These are phyloP conservation scores for Novakomyces olei DNA, from an alignment of 805 yeast species.

Conservation along the genomic window DNA sequence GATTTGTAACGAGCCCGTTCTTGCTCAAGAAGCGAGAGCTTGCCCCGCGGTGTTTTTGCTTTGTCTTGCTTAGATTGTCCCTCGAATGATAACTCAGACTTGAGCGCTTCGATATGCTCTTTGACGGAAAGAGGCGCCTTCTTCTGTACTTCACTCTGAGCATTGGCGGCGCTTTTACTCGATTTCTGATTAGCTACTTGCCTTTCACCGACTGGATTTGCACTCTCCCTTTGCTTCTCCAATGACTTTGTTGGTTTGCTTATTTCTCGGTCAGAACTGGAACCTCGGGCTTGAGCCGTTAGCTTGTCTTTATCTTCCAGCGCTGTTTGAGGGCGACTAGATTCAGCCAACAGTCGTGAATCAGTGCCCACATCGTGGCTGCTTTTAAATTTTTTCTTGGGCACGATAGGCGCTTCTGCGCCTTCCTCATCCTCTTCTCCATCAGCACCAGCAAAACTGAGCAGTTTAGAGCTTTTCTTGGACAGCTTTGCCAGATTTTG, in stretches of 20 bases:
- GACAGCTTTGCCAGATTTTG: constrained; percentile 5
- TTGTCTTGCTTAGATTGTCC: too few species aligned
- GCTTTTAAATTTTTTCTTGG: constrained; percentile 10
- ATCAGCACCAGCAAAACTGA: constrained; percentile 22
- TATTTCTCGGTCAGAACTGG: too few species aligned
- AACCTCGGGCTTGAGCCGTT: too few species aligned
- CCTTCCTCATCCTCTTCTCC: constrained; percentile 16
- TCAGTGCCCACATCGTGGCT: constrained; percentile 10
- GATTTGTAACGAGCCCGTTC: constrained; percentile 11
- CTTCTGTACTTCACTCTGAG: too few species aligned
- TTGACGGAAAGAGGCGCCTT: too few species aligned
- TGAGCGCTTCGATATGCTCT: too few species aligned
- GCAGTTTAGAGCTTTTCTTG: constrained; percentile 17
- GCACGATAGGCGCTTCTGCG: neutral
- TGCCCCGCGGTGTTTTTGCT: too few species aligned
- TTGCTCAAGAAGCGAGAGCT: constrained; percentile 14
- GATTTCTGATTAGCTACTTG: neutral
- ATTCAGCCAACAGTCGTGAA: constrained; percentile 5
- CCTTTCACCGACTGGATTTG: neutral
- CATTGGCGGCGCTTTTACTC: too few species aligned
- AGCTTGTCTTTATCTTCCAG: too few species aligned
- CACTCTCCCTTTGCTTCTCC: constrained; percentile 2
- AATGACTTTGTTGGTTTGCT: too few species aligned
- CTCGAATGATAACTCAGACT: too few species aligned
- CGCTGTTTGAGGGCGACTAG: too few species aligned